phyloP scores from a whole-genome alignment of 1,139 yeast species.

The Candida pseudocylindracea region DNA sequence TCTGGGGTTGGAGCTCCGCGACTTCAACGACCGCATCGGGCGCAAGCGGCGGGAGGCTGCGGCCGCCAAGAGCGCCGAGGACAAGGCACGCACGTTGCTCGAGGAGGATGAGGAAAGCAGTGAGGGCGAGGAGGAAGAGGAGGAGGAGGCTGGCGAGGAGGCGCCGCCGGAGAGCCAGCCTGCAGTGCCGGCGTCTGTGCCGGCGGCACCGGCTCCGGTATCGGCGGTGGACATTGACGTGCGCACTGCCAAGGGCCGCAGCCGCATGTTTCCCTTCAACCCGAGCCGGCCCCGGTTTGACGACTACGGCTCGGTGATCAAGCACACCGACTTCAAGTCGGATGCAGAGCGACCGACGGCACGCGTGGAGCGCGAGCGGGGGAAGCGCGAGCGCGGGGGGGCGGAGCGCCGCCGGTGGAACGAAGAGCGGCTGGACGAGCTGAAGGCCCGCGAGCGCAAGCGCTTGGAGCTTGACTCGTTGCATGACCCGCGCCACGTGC shows the following conservation, averaged over 20 bases:
- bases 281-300: slow-evolving; percentile 32
- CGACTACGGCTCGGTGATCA: slow-evolving; percentile 67
- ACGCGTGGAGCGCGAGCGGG: slow-evolving; percentile 11
- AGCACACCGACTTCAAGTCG: slow-evolving; percentile 28
- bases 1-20: slow-evolving; percentile 22
- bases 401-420: slow-evolving; percentile 5
- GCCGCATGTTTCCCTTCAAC: slow-evolving; percentile 59
- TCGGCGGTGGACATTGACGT: slow-evolving; percentile 39
- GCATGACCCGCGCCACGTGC: slow-evolving; percentile 33
- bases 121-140: slow-evolving; percentile 13
- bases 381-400: slow-evolving; percentile 14
- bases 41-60: slow-evolving; percentile 20
- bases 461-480: slow-evolving; percentile 26
- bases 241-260: slow-evolving; percentile 22
- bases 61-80: slow-evolving; percentile 29
- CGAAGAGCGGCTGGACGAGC: slow-evolving; percentile 17
- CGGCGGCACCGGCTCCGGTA: slow-evolving; percentile 15
- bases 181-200: slow-evolving; percentile 16
- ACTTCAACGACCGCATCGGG: slow-evolving; percentile 19
- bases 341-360: slow-evolving; percentile 27
- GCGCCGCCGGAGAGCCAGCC: slow-evolving; percentile 12
- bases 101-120: slow-evolving; percentile 12
- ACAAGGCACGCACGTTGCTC: slow-evolving; percentile 29
- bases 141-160: slow-evolving; percentile 2
- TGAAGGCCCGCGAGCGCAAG: slow-evolving; percentile 19